These are phyloP conservation scores for Neophaeococcomyces aloes DNA, from an alignment of 2,329 filamentous ascomycete species.

Conservation along the genomic window DNA sequence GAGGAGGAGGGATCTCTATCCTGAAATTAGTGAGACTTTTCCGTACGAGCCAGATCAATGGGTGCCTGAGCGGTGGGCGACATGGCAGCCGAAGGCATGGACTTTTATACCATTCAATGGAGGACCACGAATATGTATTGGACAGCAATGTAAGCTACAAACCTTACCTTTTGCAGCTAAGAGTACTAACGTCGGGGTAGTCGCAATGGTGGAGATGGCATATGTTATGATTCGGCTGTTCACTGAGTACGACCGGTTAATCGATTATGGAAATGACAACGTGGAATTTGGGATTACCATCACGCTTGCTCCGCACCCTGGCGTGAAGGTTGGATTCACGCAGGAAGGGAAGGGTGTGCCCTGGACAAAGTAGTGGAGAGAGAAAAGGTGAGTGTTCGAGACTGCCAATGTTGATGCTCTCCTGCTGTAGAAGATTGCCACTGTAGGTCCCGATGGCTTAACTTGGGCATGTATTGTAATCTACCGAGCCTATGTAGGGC, in stretches of 20 bases:
- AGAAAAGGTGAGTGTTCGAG: no score
- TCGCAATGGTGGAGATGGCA: constrained; percentile 49
- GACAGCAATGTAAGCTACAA: constrained; percentile 39
- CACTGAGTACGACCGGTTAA: constrained; percentile 32
- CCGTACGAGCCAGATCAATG: constrained; percentile 35
- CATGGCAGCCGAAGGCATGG: constrained; percentile 42
- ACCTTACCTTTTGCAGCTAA: background rate
- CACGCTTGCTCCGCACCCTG: constrained; percentile 19
- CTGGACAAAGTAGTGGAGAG: no score
- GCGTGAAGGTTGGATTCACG: constrained; percentile 21
- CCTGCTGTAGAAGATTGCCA: no score
- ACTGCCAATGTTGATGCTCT: no score
- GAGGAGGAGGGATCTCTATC: constrained; percentile 40
- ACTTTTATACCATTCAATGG: constrained; percentile 47
- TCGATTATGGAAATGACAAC: constrained; percentile 21
- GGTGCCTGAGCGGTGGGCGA: constrained; percentile 42
- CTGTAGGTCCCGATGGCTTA: no score
- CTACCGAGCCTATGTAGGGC: no score
- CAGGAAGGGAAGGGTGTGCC: constrained; percentile 8
- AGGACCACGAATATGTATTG: constrained; percentile 45
- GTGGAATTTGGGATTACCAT: constrained; percentile 12
- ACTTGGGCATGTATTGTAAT: no score
- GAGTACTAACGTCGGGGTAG: background rate
- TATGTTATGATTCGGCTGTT: constrained; percentile 37
- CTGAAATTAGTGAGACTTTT: constrained; percentile 27